Percentiles rank a stretch among this genome's conserved stretches.
Conservation (phyloP, 2,329 filamentous ascomycete genomes). For the Zymoseptoria pseudotritici region DNA sequence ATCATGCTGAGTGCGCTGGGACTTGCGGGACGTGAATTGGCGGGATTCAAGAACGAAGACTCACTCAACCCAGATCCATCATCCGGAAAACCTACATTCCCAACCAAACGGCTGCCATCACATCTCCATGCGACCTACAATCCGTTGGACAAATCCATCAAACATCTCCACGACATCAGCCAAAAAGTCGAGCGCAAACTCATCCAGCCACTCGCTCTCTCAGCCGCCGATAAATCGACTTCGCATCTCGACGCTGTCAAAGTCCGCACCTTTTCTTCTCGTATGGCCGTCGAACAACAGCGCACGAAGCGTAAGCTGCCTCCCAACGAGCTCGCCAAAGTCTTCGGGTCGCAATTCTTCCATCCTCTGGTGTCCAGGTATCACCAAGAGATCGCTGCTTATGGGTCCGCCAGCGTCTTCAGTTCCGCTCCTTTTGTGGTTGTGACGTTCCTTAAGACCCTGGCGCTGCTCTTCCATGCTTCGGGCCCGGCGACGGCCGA, state of each 20-base stretch:
- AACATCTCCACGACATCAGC: constrained; percentile 62
- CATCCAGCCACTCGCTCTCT: constrained; percentile 72
- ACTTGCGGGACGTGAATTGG: constrained; percentile 73
- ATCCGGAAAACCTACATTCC: constrained; percentile 47
- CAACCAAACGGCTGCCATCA: constrained; percentile 70
- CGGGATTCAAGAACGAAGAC: constrained; percentile 59
- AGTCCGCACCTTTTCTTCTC: constrained; percentile 78
- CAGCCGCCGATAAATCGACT: constrained; percentile 69
- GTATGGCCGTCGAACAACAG: constrained; percentile 48
- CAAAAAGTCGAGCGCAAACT: constrained; percentile 62
- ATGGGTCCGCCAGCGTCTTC: constrained; percentile 44
- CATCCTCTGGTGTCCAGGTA: constrained; percentile 73
- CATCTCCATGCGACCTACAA: constrained; percentile 66
- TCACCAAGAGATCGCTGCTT: constrained; percentile 29
- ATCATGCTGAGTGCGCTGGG: constrained; percentile 76
- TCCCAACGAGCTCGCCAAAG: constrained; percentile 69
- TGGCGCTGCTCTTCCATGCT: constrained; percentile 75
- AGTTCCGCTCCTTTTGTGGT: constrained; percentile 70
- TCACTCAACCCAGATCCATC: constrained; percentile 34
- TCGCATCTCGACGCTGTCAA: constrained; percentile 75
- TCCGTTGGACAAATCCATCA: constrained; percentile 23
- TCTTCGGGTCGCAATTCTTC: constrained; percentile 75
- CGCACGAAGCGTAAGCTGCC: constrained; percentile 52
- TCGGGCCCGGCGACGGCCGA: constrained; percentile 70
- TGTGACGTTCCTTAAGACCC: constrained; percentile 73